Evolutionary conservation across 2,329 filamentous ascomycete species (phyloP).

Genomic region (Huntiella bhutanensis): DNA sequence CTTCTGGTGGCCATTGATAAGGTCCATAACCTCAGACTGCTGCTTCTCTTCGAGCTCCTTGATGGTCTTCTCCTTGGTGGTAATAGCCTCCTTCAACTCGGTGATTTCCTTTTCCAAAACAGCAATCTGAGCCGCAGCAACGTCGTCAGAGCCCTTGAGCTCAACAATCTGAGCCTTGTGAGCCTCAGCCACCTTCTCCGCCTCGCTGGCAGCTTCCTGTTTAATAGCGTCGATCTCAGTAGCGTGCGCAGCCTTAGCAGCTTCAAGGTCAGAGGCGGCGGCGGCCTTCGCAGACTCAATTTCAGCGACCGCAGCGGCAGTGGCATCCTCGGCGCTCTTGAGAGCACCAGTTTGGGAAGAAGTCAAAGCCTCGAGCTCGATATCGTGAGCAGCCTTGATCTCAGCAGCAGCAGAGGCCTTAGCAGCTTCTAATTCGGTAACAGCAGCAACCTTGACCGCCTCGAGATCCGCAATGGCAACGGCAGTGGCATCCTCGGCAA

Average conservation of each 20-base stretch:
- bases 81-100: conserved; percentile 16
- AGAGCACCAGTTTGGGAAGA: conserved; percentile 23
- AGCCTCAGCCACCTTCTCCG: conserved; percentile 26
- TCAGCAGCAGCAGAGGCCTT: conserved; percentile 21
- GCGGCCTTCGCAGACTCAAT: conserved; percentile 21
- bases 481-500: conserved; percentile 18
- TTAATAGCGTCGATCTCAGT: conserved; percentile 26
- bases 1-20: conserved; percentile 9
- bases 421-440: conserved; percentile 25
- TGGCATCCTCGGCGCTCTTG: conserved; percentile 20
- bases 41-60: conserved; percentile 6
- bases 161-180: conserved; percentile 25
- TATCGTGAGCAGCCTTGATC: conserved; percentile 21
- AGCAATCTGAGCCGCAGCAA: conserved; percentile 30
- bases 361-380: conserved; percentile 24
- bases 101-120: conserved; percentile 23
- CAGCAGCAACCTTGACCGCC: conserved; percentile 26
- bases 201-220: conserved; percentile 21
- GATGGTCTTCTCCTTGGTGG: conserved; percentile 16
- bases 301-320: conserved; percentile 26
- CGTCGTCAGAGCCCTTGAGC: conserved; percentile 19
- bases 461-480: conserved; percentile 16
- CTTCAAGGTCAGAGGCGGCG: conserved; percentile 17
- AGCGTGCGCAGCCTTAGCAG: conserved; percentile 28
- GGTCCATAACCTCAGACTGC: conserved; percentile 7